These are phyloP conservation scores for Cicer pinnatifidum DNA, from an alignment of 306 rosid species.

Conservation along the genomic window DNA sequence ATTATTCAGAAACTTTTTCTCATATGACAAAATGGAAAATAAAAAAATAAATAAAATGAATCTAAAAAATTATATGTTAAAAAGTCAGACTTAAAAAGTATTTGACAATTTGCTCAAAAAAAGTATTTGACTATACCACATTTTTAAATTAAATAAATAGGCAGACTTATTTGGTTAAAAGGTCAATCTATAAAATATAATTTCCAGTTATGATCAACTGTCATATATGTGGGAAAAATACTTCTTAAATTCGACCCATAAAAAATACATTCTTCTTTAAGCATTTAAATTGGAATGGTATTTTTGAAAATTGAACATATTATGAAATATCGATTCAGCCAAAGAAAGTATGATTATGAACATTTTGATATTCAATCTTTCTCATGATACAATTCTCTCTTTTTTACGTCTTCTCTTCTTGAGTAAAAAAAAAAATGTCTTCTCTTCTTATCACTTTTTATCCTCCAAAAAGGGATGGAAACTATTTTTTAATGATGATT, in stretches of 20 bases:
- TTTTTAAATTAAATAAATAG: constrained; percentile 9
- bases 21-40: not conserved
- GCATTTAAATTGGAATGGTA: no score
- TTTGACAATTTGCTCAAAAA: constrained; percentile 4
- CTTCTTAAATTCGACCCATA: no score
- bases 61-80: not conserved
- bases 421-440: no score
- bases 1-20: not conserved
- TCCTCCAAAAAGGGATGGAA: no score
- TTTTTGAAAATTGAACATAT: no score
- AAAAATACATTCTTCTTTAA: no score
- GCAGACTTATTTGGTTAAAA: constrained; percentile 4
- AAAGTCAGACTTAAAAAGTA: constrained; percentile 1
- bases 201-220: not conserved
- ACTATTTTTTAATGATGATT: no score
- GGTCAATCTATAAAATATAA: constrained; percentile 7
- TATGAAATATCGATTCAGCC: no score
- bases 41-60: not conserved
- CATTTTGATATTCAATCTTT: no score
- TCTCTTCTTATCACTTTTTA: no score
- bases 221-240: not conserved
- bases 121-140: constrained; percentile 1
- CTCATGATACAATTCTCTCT: not conserved
- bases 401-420: not conserved
- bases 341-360: no score